These are phyloP conservation scores for Alternaria sp. DNA, from an alignment of 2,329 filamentous ascomycete genomes.

Conservation along the genomic window DNA sequence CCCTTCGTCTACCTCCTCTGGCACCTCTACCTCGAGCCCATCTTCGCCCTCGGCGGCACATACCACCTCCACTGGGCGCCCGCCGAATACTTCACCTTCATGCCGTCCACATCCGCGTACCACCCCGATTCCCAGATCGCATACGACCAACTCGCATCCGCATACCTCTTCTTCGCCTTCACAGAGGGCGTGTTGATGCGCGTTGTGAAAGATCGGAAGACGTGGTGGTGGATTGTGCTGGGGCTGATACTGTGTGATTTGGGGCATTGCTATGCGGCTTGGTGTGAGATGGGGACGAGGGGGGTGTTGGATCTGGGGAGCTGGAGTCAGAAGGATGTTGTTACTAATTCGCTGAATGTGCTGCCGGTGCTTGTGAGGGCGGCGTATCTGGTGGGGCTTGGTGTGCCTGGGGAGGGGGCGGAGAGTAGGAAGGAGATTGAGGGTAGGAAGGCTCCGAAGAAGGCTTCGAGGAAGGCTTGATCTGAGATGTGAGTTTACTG, in stretches of 20 bases:
- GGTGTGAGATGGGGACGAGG: slow-evolving; percentile 38
- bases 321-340: slow-evolving; percentile 49
- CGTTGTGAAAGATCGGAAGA: slow-evolving; percentile 67
- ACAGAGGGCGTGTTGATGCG: slow-evolving; percentile 78
- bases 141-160: slow-evolving; percentile 75
- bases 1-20: slow-evolving; percentile 69
- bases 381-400: slow-evolving; percentile 47
- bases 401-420: slow-evolving; percentile 20
- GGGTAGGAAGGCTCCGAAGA: slow-evolving; percentile 20
- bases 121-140: slow-evolving; percentile 57
- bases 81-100: slow-evolving; percentile 67
- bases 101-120: slow-evolving; percentile 57
- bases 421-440: not conserved
- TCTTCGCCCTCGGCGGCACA: slow-evolving; percentile 60
- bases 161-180: slow-evolving; percentile 78
- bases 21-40: slow-evolving; percentile 74
- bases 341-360: slow-evolving; percentile 45
- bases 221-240: slow-evolving; percentile 72
- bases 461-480: slow-evolving; percentile 3
- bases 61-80: slow-evolving; percentile 59
- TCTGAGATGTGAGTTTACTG: not conserved
- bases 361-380: slow-evolving; percentile 42
- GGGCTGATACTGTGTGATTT: slow-evolving; percentile 75
- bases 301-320: slow-evolving; percentile 26
- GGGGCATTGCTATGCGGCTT: slow-evolving; percentile 66